phyloP scores from a whole-genome alignment of 1,284 basidiomycete species.

The Pterulicium gracile region DNA sequence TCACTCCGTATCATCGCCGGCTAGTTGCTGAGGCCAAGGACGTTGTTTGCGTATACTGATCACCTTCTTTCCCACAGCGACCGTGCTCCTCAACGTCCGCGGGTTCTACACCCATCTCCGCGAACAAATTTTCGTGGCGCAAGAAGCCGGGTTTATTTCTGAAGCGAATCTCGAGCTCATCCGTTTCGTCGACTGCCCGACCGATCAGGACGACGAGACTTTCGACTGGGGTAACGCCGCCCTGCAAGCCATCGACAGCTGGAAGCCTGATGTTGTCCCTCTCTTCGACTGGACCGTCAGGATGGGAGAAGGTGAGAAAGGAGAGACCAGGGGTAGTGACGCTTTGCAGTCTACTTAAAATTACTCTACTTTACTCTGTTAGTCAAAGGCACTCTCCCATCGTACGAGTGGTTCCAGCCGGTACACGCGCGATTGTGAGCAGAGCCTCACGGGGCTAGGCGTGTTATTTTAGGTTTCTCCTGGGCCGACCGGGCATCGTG shows the following conservation, averaged over 20 bases:
- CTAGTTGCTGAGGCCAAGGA: background rate
- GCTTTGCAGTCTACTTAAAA: background rate
- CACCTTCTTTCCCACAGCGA: slow-evolving; percentile 32
- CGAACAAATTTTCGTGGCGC: slow-evolving; percentile 54
- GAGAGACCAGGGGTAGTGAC: background rate
- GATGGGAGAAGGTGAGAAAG: slow-evolving; percentile 16
- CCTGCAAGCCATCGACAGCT: slow-evolving; percentile 52
- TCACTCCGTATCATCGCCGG: background rate
- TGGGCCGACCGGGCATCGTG: too few relatives aligned
- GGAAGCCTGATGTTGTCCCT: slow-evolving; percentile 31
- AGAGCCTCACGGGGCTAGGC: background rate
- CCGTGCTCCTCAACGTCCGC: slow-evolving; percentile 75
- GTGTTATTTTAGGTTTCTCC: too few relatives aligned
- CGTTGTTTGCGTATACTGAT: background rate
- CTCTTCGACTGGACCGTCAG: slow-evolving; percentile 35
- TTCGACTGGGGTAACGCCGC: slow-evolving; percentile 75
- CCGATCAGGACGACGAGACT: slow-evolving; percentile 33
- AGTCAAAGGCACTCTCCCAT: background rate
- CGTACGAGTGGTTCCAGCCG: background rate
- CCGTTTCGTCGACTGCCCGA: slow-evolving; percentile 64
- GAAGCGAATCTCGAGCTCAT: slow-evolving; percentile 49
- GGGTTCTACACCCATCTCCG: slow-evolving; percentile 76
- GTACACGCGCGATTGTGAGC: background rate
- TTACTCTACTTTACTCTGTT: background rate
- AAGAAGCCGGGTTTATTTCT: slow-evolving; percentile 69